Conservation (phyloP, 2,329 filamentous ascomycete genomes). For the Cyclaneusma minus region DNA sequence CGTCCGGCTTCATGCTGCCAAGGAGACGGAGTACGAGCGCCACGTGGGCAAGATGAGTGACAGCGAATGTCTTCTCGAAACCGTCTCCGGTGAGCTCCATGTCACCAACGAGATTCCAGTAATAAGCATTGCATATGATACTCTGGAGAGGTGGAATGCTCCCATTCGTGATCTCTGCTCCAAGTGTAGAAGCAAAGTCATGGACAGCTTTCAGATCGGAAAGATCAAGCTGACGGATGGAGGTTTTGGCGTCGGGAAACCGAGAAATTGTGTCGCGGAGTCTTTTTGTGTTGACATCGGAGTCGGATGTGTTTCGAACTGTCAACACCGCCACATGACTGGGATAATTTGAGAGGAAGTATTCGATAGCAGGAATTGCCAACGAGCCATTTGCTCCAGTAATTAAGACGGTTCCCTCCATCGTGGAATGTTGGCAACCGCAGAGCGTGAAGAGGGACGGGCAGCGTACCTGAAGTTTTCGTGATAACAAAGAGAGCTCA, state of each 20-base stretch:
- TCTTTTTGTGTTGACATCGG: constrained; percentile 15
- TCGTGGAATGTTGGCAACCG: too few relatives aligned
- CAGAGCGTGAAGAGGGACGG: too few relatives aligned
- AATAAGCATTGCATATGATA: constrained; percentile 26
- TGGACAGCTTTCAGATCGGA: constrained; percentile 19
- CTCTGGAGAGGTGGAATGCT: constrained; percentile 18
- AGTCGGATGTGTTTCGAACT: constrained; percentile 16
- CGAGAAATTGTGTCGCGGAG: constrained; percentile 10
- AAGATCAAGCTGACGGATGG: constrained; percentile 22
- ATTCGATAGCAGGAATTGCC: constrained; percentile 14
- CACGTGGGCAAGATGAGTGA: constrained; percentile 23
- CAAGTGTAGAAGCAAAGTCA: constrained; percentile 17
- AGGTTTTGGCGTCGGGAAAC: constrained; percentile 12
- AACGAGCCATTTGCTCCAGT: too few relatives aligned
- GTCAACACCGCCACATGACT: constrained; percentile 14
- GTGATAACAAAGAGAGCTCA: too few relatives aligned
- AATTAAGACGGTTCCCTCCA: too few relatives aligned
- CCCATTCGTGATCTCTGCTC: constrained; percentile 14
- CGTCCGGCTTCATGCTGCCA: constrained; percentile 10
- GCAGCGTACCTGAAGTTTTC: too few relatives aligned
- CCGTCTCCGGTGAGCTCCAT: constrained; percentile 20
- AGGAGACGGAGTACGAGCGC: constrained; percentile 22
- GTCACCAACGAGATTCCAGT: constrained; percentile 20
- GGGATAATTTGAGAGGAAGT: constrained; percentile 13
- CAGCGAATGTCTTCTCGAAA: constrained; percentile 23